Base-by-base conservation (phyloP, 768 basidiomycete genomes). In the Mycena rosella region DNA sequence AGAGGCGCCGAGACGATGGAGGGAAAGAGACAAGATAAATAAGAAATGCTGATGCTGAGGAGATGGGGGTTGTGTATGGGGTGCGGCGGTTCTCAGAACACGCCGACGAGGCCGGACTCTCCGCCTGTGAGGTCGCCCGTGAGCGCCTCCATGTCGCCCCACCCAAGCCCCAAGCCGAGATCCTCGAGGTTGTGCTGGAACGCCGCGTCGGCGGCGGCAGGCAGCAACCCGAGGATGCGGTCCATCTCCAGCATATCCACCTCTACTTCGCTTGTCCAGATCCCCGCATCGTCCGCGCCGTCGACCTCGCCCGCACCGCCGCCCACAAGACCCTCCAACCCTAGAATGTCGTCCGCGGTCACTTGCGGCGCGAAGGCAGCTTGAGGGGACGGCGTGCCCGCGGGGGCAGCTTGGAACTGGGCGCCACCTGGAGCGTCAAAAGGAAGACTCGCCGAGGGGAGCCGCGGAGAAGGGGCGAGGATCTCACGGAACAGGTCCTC, bases 401-500 rank as follows among this genome's bases (percentile, higher is more conserved):
- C 32, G 71, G 68, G 59, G 61, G 73, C 38, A 69, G 48, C 60
- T 73, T 68, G 18, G 51, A 67, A 60, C 32, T 30, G 65, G 64
- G 68, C 44, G 67, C 67, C 49, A 72, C 69, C 64, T 58, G 55
- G 27, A 74, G 70, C 49, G 71, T 71, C 66, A 71, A 68, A 65
- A 71, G 79, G 75, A 73, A 80, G 73, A 78, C 78, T 60, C 70
- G 79, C 62, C 74, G 78, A 60, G 76, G 69, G 26, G 69, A 72
- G 32, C 60, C 71, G 63, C 58, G 83, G 80, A 69, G 87, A 85
- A 68, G 85, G 79, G 75, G 84, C 85, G 81, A 91, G 85, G 79
- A 92, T 90, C 79, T 92, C 89, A 69, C 87, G 84, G 83, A 91
- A 84, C 78, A 92, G 82, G 72, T 84, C 83, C 72, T 92, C 89